Percentiles rank a stretch among this genome's conserved stretches.
These are phyloP conservation scores for Pezicula neosporulosa DNA, from an alignment of 2,329 filamentous ascomycete species.

Conservation along the genomic window DNA sequence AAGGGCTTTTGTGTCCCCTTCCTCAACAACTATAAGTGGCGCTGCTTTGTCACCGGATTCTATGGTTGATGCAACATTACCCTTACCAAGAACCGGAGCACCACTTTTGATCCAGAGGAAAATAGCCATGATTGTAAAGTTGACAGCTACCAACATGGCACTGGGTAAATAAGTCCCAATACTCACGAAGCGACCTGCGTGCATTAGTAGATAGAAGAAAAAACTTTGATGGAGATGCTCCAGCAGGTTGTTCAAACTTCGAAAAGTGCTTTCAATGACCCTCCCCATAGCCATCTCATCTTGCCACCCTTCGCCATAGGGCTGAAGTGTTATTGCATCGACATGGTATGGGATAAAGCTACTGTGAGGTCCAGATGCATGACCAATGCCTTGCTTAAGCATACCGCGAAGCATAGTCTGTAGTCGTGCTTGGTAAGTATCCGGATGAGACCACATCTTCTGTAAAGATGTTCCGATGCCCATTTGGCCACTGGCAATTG, in stretches of 20 bases:
- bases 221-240: conserved; percentile 98
- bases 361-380: conserved; percentile 87
- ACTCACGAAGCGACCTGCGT: conserved; percentile 89
- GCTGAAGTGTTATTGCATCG: conserved; percentile 89
- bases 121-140: conserved; percentile 94
- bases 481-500: conserved; percentile 88
- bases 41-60: conserved; percentile 31
- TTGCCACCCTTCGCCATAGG: conserved; percentile 89
- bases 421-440: conserved; percentile 77
- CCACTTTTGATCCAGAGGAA: conserved; percentile 92
- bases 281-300: conserved; percentile 96
- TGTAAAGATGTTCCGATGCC: conserved; percentile 81
- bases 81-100: conserved; percentile 21
- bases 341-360: conserved; percentile 98
- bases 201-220: conserved; percentile 97
- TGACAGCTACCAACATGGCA: conserved; percentile 93
- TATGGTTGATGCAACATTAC: conserved; percentile 11
- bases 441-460: conserved; percentile 74
- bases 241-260: conserved; percentile 92
- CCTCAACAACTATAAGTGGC: conserved; percentile 18
- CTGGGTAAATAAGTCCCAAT: conserved; percentile 96
- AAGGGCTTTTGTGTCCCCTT: conserved; percentile 17
- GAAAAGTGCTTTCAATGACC: conserved; percentile 83
- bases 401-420: conserved; percentile 89
- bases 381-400: conserved; percentile 85